Base-by-base conservation (phyloP, 2,329 filamentous ascomycete genomes). In the Microascus cirrosus region DNA sequence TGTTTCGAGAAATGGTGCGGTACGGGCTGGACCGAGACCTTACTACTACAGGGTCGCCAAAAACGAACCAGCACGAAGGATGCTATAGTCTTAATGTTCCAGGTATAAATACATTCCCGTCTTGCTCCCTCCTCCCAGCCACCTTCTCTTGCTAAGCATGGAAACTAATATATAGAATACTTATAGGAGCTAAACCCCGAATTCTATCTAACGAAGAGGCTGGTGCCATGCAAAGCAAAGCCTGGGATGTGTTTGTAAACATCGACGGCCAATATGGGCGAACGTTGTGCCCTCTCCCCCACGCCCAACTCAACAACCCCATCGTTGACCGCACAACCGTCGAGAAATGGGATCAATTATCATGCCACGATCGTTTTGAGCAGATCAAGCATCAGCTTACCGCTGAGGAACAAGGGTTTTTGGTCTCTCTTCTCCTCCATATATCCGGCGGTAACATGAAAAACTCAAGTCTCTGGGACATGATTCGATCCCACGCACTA, bases 401-500 rank as follows among this genome's bases (percentile, higher is more conserved):
- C 0, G 68, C 69, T 0, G 66, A 73, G n/a, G 76, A 79, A 60
- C 68, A 69, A 1, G 64, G 68, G 2, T 64, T 65, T 2, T 42
- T 77, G 2, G 73, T 77, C 60, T 65, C 68, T 0, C 75, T 75
- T 12, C 63, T 77, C 0, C 65, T 75, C 0, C 69, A 77, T 1
- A 72, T 70, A 60, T 74, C 74, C 55, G 73, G 75, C 5, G 72
- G 66, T 0, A 75, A 71, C 0, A 68, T 76, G 0, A 69, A 73
- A 11, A 74, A 71, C 0, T 73, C 70, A 0, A 73, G 71, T 24
- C 75, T 79, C 59, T 72, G 73, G 54, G 75, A 79, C 57, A 72
- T 78, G 35, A 63, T 79, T 20, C 75, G 75, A 59, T 77, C 74
- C 75, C 78, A 70, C 75, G 76, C 71, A 10, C 64, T 74, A 1